These are phyloP conservation scores for Hymenoscyphus linearis DNA, from an alignment of 2,329 filamentous ascomycete species.

Conservation along the genomic window DNA sequence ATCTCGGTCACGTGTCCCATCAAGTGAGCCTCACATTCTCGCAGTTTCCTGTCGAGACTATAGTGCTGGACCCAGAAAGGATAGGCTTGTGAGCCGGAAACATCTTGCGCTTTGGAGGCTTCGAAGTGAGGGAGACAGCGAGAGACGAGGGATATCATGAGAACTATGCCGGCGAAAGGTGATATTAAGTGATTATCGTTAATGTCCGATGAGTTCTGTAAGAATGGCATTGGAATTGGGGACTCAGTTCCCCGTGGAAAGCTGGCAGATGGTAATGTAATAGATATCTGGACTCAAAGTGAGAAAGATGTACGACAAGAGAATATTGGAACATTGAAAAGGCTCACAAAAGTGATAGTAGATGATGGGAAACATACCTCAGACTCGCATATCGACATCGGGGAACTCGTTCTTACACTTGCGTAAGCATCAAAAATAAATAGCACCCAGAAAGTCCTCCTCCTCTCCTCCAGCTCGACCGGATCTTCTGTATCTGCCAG, in stretches of 20 bases:
- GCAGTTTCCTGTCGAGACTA: background rate
- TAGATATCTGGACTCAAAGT: background rate
- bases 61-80: background rate
- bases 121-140: background rate
- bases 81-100: background rate
- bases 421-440: background rate
- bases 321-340: background rate
- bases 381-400: background rate
- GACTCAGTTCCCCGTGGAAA: background rate
- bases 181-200: background rate
- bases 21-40: background rate
- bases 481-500: background rate
- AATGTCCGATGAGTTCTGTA: background rate
- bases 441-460: background rate
- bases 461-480: background rate
- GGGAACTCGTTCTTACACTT: background rate
- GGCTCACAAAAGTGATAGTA: background rate
- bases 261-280: background rate
- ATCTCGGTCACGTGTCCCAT: background rate
- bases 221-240: background rate
- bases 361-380: background rate
- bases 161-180: background rate
- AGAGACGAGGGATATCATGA: background rate
- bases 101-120: background rate
- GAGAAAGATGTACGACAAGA: background rate